A percentile compares a stretch with the other conserved stretches of the same genome.
Evolutionary conservation across 192 early-diverging fungal genomes (phyloP).

Genomic region (Mortierella claussenii): DNA sequence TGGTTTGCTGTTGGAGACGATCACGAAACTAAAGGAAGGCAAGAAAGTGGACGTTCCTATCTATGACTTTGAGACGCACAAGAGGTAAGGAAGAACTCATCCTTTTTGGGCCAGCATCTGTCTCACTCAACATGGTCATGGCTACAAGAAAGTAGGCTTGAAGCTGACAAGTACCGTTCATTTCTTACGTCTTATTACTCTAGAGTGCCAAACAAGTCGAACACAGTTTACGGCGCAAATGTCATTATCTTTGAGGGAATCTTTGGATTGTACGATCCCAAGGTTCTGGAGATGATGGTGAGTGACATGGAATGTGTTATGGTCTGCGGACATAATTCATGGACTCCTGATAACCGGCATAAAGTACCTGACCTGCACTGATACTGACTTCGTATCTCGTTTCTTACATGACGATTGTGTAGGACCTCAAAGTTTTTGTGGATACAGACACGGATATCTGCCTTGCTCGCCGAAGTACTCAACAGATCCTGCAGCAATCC

Average conservation of each 20-base stretch:
- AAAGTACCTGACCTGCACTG: no score
- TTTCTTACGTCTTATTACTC: not conserved
- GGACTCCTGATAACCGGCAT: no score
- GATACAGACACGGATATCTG: conserved; percentile 96
- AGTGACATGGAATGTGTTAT: conserved; percentile 4
- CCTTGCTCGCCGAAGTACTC: conserved; percentile 83
- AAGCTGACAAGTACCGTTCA: no score
- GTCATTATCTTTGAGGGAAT: conserved; percentile 98
- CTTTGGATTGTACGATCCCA: conserved; percentile 92
- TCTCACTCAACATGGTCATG: no score
- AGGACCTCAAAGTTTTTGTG: conserved; percentile 82
- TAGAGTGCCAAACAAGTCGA: conserved; percentile 66
- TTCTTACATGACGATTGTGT: no score
- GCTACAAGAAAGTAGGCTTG: no score
- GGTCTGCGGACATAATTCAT: no score
- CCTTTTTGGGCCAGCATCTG: no score
- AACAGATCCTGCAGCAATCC: no score
- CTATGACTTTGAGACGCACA: conserved; percentile 92
- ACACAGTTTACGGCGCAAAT: conserved; percentile 91
- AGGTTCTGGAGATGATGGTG: conserved; percentile 85
- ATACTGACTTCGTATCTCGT: no score
- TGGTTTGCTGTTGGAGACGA: conserved; percentile 72
- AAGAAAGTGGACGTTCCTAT: conserved; percentile 84
- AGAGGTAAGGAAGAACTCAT: no score
- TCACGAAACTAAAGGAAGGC: conserved; percentile 83